Evolutionary conservation across 148 eudicot genomes (phyloP).

Genomic region (Rhododendron mucronatum): DNA sequence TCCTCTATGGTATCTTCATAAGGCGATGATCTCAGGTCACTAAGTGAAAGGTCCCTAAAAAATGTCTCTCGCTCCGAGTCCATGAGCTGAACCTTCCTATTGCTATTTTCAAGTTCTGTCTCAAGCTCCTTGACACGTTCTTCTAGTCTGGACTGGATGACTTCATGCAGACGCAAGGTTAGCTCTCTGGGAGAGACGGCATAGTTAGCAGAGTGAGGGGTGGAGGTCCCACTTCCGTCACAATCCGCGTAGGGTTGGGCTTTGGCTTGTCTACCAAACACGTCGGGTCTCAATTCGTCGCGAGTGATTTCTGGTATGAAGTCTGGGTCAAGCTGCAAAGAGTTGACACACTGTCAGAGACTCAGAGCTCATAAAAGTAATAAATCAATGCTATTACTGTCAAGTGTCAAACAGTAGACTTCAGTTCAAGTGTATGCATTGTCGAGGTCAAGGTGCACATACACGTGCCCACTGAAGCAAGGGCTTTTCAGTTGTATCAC

Average conservation of each 20-base stretch:
- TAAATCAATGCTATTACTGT: neutral
- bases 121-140: constrained; percentile 71
- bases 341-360: neutral
- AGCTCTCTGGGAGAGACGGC: constrained; percentile 70
- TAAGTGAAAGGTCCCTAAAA: constrained; percentile 31
- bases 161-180: constrained; percentile 69
- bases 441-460: neutral
- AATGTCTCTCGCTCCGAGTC: constrained; percentile 36
- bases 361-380: neutral
- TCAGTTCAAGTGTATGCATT: neutral
- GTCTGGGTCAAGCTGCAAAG: constrained; percentile 50
- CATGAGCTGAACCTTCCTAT: constrained; percentile 35
- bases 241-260: constrained; percentile 43
- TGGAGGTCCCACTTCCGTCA: constrained; percentile 50
- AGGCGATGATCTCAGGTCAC: constrained; percentile 34
- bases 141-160: constrained; percentile 66
- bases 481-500: neutral
- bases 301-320: constrained; percentile 36
- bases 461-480: neutral
- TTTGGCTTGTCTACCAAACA: constrained; percentile 28
- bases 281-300: constrained; percentile 50
- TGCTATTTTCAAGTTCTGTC: constrained; percentile 47
- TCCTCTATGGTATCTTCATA: constrained; percentile 12
- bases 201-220: constrained; percentile 44
- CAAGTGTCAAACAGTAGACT: neutral